Conservation (phyloP, 1,139 yeast species). For the Zhuliangozyma blackwelliae region DNA sequence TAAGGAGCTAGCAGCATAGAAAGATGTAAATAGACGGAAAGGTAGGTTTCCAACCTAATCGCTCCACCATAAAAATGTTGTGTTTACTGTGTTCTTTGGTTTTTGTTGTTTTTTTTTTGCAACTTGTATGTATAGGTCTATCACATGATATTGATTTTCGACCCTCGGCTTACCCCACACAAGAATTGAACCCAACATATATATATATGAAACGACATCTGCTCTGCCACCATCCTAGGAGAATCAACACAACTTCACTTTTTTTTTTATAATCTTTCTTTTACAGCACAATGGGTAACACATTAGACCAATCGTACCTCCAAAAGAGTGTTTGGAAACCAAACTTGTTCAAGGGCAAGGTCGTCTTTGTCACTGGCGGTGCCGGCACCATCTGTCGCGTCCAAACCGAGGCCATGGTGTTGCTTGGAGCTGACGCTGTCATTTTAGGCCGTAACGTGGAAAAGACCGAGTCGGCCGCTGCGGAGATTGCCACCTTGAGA, state of each 20-base stretch:
- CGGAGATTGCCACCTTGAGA: slow-evolving; percentile 57
- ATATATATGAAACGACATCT: too few species aligned
- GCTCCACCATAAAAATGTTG: not conserved
- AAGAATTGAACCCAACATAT: too few species aligned
- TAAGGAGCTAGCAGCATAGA: slow-evolving; percentile 1
- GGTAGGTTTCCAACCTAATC: not conserved
- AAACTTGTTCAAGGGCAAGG: slow-evolving; percentile 75
- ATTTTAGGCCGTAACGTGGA: slow-evolving; percentile 74
- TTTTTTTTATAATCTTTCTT: too few species aligned
- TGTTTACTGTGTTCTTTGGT: not conserved
- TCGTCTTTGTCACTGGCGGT: slow-evolving; percentile 91
- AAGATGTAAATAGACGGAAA: slow-evolving; percentile 1
- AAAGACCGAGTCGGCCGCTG: slow-evolving; percentile 66
- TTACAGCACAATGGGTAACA: slow-evolving; percentile 10
- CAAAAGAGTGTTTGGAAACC: slow-evolving; percentile 44
- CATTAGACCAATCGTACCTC: slow-evolving; percentile 27
- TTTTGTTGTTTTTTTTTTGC: too few species aligned
- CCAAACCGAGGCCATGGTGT: slow-evolving; percentile 80
- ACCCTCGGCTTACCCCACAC: too few species aligned
- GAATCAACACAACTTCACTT: too few species aligned
- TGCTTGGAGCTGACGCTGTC: slow-evolving; percentile 84
- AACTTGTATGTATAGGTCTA: not conserved
- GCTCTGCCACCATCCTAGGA: too few species aligned
- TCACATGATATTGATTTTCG: too few species aligned
- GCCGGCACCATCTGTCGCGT: slow-evolving; percentile 93